phyloP scores from a whole-genome alignment of 495 filamentous ascomycete species.

The Bombardia bombarda region DNA sequence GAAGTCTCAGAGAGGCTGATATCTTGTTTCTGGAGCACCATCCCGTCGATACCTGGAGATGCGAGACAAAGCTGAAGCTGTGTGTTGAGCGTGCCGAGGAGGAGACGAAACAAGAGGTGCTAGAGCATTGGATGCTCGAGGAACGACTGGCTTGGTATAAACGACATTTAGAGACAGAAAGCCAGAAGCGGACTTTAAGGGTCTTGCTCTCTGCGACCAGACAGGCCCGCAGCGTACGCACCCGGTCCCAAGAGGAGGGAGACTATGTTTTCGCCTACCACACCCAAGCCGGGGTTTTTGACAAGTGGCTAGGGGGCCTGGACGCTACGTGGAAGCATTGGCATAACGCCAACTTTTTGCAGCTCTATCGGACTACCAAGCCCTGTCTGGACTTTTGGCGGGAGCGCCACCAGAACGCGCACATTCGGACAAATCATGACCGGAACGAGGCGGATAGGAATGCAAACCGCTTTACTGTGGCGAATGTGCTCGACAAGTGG shows the following conservation, averaged over 20 bases:
- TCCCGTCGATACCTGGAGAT: constrained; percentile 16
- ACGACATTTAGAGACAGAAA: constrained; percentile 8
- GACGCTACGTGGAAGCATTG: constrained; percentile 9
- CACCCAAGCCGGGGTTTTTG: constrained; percentile 8
- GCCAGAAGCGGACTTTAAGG: constrained; percentile 8
- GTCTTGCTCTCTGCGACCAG: constrained; percentile 1
- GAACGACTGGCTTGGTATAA: constrained; percentile 17
- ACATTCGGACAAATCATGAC: constrained; percentile 4
- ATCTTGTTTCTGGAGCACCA: constrained; percentile 6
- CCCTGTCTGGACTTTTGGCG: constrained; percentile 19
- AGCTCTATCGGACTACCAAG: constrained; percentile 19
- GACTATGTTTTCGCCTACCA: constrained; percentile 11
- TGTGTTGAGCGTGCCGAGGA: constrained; percentile 9
- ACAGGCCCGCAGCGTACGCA: constrained; percentile 1
- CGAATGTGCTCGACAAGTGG: constrained; percentile 18
- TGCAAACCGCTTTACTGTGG: constrained; percentile 4
- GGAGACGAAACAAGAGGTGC: constrained; percentile 8
- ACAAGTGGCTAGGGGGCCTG: constrained; percentile 12
- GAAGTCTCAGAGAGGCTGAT: constrained; percentile 8
- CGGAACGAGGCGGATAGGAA: constrained; percentile 7
- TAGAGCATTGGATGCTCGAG: constrained; percentile 16
- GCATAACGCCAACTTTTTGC: constrained; percentile 20
- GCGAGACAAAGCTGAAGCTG: constrained; percentile 15
- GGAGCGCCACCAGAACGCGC: constrained; percentile 5
- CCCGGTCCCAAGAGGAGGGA: constrained; percentile 8